phyloP scores from a whole-genome alignment of 106 monocot genomes.

The Cymbidium sinense region DNA sequence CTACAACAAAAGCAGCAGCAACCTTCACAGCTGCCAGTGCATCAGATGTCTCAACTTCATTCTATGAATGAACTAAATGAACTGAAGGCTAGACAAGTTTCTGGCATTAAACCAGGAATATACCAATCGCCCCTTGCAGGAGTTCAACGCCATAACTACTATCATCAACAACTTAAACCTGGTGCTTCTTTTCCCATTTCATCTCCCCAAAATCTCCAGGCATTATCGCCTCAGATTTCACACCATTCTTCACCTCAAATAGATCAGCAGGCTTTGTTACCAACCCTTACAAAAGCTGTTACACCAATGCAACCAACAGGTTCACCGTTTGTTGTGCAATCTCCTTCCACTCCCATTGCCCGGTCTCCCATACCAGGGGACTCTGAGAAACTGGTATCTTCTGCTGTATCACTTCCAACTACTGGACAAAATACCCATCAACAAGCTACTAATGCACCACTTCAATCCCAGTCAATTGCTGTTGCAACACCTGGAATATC shows the following conservation, averaged over 20 bases:
- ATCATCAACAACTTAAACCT: slow-evolving; percentile 57
- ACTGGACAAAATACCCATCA: slow-evolving; percentile 27
- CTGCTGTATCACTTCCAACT: slow-evolving; percentile 35
- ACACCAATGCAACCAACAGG: slow-evolving; percentile 59
- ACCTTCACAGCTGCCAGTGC: slow-evolving; percentile 27
- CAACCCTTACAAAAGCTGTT: slow-evolving; percentile 60
- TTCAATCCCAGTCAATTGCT: slow-evolving; percentile 45
- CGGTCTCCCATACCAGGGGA: slow-evolving; percentile 74
- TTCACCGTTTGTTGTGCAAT: slow-evolving; percentile 64
- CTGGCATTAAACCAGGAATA: slow-evolving; percentile 54
- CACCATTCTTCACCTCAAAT: slow-evolving; percentile 90
- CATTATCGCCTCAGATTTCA: slow-evolving; percentile 86
- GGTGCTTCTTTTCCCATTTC: slow-evolving; percentile 60
- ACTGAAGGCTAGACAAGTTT: slow-evolving; percentile 49
- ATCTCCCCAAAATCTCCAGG: slow-evolving; percentile 83
- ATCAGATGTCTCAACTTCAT: slow-evolving; percentile 58
- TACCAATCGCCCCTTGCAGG: slow-evolving; percentile 46
- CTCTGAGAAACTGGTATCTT: slow-evolving; percentile 51
- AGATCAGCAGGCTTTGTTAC: slow-evolving; percentile 60
- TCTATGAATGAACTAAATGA: slow-evolving; percentile 70
- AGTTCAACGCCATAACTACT: slow-evolving; percentile 48
- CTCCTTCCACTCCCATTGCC: slow-evolving; percentile 76
- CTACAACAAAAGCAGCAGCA: slow-evolving; percentile 44
- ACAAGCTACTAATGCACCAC: slow-evolving; percentile 19
- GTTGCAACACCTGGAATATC: slow-evolving; percentile 89